Base-by-base conservation (phyloP, 768 basidiomycete genomes). In the Lepiota venenata region DNA sequence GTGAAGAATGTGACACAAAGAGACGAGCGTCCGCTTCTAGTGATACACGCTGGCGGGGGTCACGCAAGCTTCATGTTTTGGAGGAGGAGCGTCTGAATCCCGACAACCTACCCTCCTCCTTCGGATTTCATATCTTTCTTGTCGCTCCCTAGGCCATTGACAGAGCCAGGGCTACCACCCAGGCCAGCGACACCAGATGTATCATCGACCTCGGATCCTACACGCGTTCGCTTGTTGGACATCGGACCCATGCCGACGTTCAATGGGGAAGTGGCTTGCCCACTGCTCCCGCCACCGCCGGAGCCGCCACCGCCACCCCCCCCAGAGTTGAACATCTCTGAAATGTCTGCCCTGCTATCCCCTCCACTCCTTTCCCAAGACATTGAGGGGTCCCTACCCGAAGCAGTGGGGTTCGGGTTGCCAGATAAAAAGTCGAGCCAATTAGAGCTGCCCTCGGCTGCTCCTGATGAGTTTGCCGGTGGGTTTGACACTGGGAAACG, bases 281-380 rank as follows among this genome's bases (percentile, higher is more conserved):
- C 38, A 21, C 32, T 32, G 32, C 4, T 11, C 8, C 32, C 32
- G 10, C 52, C 35, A 22, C 52, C 44, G 3, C 52, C 52, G 18
- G 36, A 43, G 11, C 52, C 44, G 3, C 43, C 35, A 4, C 52
- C 44, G 5, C 43, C 35, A 2, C 52, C 52, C 18, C 52, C 45
- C 6, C 52, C 38, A 40, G 52, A 54, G 4, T 39, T 27, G 41
- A 54, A 54, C 52, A 54, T 54, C 14, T 54, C 52, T 25, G 44
- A 8, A 12, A 54, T 54, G 25, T 54, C 52, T 18, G 38, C 38
- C 18, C 52, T n/a, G 38, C 44, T 43, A 14, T 54, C 52, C 16
- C 52, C 52, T 21, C 52, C 52, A 20, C 52, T 54, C 45, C 52
- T 54, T 54, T 54, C 52, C 52, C 52, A 54, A 47, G 52, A 54